These are phyloP conservation scores for Centaurea solstitialis DNA, from an alignment of 129 eudicot species.

Conservation along the genomic window DNA sequence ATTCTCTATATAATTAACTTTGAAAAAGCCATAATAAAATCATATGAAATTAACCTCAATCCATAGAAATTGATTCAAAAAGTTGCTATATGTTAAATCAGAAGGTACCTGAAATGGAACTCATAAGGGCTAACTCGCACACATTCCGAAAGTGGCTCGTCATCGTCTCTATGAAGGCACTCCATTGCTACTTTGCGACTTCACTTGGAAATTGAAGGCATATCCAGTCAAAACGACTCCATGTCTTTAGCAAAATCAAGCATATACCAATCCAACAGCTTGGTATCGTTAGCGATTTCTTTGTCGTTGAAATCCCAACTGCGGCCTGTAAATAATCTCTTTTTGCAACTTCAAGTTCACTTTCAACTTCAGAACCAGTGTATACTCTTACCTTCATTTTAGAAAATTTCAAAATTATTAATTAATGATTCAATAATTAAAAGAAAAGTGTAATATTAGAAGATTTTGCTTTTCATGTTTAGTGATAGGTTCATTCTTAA, in stretches of 20 bases:
- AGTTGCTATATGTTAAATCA: constrained; percentile 47
- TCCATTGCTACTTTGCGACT: constrained; percentile 65
- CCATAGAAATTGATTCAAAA: constrained; percentile 1
- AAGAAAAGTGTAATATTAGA: not conserved
- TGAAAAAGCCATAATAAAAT: not conserved
- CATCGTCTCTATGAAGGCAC: constrained; percentile 56
- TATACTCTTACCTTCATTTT: constrained; percentile 74
- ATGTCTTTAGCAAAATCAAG: constrained; percentile 83
- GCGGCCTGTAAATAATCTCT: constrained; percentile 78
- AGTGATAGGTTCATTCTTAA: not conserved
- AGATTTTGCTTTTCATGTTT: not conserved
- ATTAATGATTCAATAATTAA: not conserved
- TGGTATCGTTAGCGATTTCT: constrained; percentile 49
- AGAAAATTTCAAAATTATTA: not conserved
- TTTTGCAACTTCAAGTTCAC: constrained; percentile 77
- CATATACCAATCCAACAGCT: constrained; percentile 84
- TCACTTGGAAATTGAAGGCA: constrained; percentile 81
- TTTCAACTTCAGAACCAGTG: constrained; percentile 61
- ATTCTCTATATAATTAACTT: constrained; percentile 20
- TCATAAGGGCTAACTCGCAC: constrained; percentile 67
- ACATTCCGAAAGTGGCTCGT: constrained; percentile 38
- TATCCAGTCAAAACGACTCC: constrained; percentile 76
- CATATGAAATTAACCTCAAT: not conserved
- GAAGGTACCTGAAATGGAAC: constrained; percentile 79
- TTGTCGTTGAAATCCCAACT: constrained; percentile 61